Evolutionary conservation across 768 basidiomycete genomes (phyloP).

Genomic region (Hygrocybe punicea): DNA sequence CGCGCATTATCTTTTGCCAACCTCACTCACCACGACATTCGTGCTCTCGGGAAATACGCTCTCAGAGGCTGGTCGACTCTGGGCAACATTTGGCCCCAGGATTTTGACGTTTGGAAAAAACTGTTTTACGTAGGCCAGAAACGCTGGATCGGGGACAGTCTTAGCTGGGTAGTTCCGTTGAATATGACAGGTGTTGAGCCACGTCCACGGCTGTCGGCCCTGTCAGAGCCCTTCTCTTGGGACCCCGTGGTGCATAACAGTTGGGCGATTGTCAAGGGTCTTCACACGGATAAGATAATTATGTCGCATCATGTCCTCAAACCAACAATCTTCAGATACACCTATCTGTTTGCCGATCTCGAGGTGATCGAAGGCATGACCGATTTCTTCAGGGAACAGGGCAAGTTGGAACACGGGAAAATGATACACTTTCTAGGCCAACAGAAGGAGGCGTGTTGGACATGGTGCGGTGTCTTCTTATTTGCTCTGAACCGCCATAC

Average conservation of each 20-base stretch:
- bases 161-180: not conserved
- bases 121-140: not conserved
- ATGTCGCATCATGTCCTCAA: not conserved
- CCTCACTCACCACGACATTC: constrained; percentile 2
- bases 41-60: constrained; percentile 32
- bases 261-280: not conserved
- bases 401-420: not conserved
- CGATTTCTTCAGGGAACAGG: not conserved
- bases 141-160: not conserved
- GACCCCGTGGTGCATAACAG: constrained; percentile 1
- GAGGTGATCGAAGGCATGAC: not conserved
- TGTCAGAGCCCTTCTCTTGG: not conserved
- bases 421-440: not conserved
- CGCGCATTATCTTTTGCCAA: constrained; percentile 21
- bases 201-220: not conserved
- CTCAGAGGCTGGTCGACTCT: constrained; percentile 35
- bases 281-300: not conserved
- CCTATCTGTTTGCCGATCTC: not conserved
- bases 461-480: not conserved
- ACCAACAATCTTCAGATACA: not conserved
- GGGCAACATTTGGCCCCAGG: not conserved
- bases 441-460: not conserved
- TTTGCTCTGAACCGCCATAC: too few relatives aligned
- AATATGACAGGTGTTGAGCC: not conserved
- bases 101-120: too few relatives aligned